Base-by-base conservation (phyloP, 257 asterid genomes). In the Rhazya stricta region DNA sequence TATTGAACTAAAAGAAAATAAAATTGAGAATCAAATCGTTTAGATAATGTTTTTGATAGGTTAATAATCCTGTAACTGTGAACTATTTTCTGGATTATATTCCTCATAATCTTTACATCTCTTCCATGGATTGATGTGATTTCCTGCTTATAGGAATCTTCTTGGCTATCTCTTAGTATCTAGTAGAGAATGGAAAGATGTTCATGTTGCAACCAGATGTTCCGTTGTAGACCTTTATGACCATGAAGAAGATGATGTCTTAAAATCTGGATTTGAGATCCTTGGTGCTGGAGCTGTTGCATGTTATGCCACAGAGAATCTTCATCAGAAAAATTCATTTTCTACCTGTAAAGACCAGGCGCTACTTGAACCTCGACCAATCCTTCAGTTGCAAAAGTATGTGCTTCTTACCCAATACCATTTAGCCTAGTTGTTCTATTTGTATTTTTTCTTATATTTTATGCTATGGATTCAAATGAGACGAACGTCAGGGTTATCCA, bases 221-320 rank as follows among this genome's bases (percentile, higher is more conserved):
- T 83, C 86, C 60, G 76, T 71, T 78, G 62, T 87, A 66, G 89
- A 88, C 75, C 79, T 81, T 58, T 79, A 81, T 70, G 86, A 87
- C 74, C 81, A 73, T 71, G 84, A 77, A 66, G 86, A 86, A 76
- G 87, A 80, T 42, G 85, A 79, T 34, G 84, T 78, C 46, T 39
- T 86, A 72, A 94, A 85, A 85, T 89, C 95, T 65, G 80, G 89
- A 70, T 79, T 70, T 80, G 97, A 91, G 89, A 86, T 88, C 50
- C 57, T 89, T 82, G 98, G 96, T 75, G 97, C 97, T 74, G 91
- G 88, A 81, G 89, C 88, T 76, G 90, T 89, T 79, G 96, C 98
- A 81, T 91, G 97, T 81, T 88, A 80, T 81, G 69, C 84, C 75
- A 71, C 79, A 25, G 88, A 86, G 70, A 79, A 81, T 75, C n/a